A percentile compares a stretch with the other conserved stretches of the same genome.
Evolutionary conservation across 2,329 filamentous ascomycete species (phyloP).

Genomic region (Nemania sp.): DNA sequence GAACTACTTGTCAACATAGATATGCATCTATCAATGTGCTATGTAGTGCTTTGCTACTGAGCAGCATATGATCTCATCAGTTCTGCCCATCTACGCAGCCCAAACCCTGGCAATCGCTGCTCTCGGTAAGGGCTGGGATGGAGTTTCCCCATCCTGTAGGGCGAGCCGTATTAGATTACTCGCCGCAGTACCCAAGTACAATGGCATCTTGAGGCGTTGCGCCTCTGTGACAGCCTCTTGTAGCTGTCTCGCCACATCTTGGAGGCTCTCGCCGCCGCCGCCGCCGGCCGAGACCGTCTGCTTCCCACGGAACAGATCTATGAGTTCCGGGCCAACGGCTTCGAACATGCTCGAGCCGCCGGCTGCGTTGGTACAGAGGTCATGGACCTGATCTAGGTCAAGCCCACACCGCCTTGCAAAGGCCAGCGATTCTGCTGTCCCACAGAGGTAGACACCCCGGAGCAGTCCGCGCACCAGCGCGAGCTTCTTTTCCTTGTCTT

Average conservation of each 20-base stretch:
- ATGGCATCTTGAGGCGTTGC: constrained; percentile 46
- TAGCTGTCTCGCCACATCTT: constrained; percentile 39
- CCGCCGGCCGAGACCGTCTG: constrained; percentile 22
- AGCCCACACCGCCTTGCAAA: constrained; percentile 47
- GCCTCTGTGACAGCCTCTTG: constrained; percentile 47
- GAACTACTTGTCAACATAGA: not conserved
- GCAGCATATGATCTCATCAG: no score
- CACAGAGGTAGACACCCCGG: constrained; percentile 48
- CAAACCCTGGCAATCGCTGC: constrained; percentile 35
- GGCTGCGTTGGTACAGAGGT: constrained; percentile 51
- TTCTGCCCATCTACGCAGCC: constrained; percentile 33
- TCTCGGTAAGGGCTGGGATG: constrained; percentile 28
- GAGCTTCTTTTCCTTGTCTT: constrained; percentile 45
- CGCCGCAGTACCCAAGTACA: constrained; percentile 47
- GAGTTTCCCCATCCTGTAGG: constrained; percentile 27
- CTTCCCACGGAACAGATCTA: constrained; percentile 40
- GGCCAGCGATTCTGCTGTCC: constrained; percentile 48
- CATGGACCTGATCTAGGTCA: constrained; percentile 50
- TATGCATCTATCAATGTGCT: not conserved
- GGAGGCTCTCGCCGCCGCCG: constrained; percentile 32
- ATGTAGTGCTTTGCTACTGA: no score
- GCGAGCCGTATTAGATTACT: constrained; percentile 43
- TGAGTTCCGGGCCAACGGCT: constrained; percentile 43
- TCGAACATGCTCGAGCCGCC: constrained; percentile 48
- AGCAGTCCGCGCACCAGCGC: constrained; percentile 45